Percentiles rank a stretch among this genome's conserved stretches.
Conservation (phyloP, 2,329 filamentous ascomycete species). For the Trichophyton simii region DNA sequence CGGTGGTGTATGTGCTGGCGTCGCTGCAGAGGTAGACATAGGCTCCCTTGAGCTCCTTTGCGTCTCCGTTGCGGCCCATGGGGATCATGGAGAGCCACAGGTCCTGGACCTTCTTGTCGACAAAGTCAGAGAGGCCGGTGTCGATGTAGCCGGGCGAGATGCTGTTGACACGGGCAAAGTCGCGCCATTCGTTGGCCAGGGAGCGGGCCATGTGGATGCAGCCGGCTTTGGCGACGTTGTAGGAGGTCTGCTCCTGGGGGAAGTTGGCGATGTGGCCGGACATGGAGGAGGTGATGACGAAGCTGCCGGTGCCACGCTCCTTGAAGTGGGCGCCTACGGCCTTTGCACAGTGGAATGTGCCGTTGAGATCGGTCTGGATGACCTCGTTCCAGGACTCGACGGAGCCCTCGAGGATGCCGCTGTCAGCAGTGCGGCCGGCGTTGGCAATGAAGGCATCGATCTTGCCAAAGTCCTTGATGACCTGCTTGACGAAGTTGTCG, state of each 20-base stretch:
- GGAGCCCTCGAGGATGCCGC: conserved; percentile 55
- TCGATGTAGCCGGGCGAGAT: conserved; percentile 59
- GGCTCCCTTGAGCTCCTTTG: conserved; percentile 60
- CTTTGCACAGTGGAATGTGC: conserved; percentile 73
- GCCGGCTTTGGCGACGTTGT: conserved; percentile 54
- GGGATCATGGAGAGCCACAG: conserved; percentile 44
- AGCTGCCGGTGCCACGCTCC: conserved; percentile 49
- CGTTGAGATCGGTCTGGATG: conserved; percentile 77
- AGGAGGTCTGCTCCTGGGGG: conserved; percentile 54
- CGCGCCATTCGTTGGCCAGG: conserved; percentile 57
- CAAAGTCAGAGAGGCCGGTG: conserved; percentile 54
- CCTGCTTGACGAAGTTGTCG: conserved; percentile 43
- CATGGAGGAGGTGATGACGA: conserved; percentile 56
- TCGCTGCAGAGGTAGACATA: conserved; percentile 66
- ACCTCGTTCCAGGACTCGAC: conserved; percentile 64
- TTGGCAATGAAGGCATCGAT: conserved; percentile 57
- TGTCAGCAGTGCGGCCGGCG: conserved; percentile 57
- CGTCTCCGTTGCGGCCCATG: conserved; percentile 50
- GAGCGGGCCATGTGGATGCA: conserved; percentile 53
- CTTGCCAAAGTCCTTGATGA: conserved; percentile 57
- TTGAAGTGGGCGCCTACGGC: conserved; percentile 72
- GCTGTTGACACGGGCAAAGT: conserved; percentile 56
- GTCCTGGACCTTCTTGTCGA: conserved; percentile 42
- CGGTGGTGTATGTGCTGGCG: conserved; percentile 63
- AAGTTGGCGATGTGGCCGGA: conserved; percentile 43